Evolutionary conservation across 805 yeast genomes (phyloP).

Genomic region (Candida ponderosae): DNA sequence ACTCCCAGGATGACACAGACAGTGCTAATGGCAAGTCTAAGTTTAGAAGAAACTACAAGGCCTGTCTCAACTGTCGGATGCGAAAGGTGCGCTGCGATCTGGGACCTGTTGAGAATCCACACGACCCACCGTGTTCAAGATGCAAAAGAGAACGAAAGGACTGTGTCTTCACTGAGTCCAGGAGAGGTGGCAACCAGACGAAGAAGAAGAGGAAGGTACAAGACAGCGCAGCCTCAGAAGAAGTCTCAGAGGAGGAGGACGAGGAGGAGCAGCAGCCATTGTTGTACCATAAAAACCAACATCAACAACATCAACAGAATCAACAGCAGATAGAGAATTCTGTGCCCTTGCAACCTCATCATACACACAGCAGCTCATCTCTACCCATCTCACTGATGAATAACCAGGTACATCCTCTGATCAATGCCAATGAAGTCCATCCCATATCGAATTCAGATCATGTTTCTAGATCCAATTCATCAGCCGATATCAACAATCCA

Average conservation of each 20-base stretch:
- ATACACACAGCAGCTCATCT: too few relatives aligned
- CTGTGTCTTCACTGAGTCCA: slow-evolving; percentile 61
- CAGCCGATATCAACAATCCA: not conserved
- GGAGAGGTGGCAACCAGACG: slow-evolving; percentile 38
- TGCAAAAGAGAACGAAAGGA: slow-evolving; percentile 78
- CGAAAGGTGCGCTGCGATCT: slow-evolving; percentile 83
- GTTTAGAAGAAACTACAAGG: slow-evolving; percentile 65
- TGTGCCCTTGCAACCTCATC: too few relatives aligned
- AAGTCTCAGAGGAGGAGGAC: slow-evolving; percentile 6
- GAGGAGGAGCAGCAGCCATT: not conserved
- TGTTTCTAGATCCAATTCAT: not conserved
- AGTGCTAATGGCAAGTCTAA: slow-evolving; percentile 5
- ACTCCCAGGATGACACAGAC: not conserved
- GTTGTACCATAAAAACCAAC: too few relatives aligned
- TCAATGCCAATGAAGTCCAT: too few relatives aligned
- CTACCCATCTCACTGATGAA: too few relatives aligned
- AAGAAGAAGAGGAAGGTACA: not conserved
- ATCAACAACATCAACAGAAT: not conserved
- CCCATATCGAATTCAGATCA: too few relatives aligned
- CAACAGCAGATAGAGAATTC: not conserved
- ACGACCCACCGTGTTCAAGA: slow-evolving; percentile 76
- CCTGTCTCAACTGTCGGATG: slow-evolving; percentile 79
- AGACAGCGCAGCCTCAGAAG: not conserved
- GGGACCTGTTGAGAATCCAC: slow-evolving; percentile 66
- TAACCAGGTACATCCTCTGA: too few relatives aligned